Evolutionary conservation across 1,284 basidiomycete genomes (phyloP), one percentile per base, ranked within the genome.

Genomic region (Schizopora paradoxa): DNA sequence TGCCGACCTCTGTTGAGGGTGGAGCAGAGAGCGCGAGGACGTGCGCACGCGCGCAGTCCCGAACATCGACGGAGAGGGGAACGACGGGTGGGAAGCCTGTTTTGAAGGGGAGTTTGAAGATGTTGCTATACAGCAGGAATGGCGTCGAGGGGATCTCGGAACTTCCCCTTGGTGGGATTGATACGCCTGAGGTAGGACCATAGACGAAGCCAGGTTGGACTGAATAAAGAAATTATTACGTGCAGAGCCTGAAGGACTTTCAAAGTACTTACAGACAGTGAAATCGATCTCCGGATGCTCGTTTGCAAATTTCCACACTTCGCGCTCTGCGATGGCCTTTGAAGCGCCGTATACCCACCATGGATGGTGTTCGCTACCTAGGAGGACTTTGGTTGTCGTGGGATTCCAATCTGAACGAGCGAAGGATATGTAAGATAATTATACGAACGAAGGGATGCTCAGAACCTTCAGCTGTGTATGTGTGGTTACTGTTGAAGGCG

Each of bases 41-140:
- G 42, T 67, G 66, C 3, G 62, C 65, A 4, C 50, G 55, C 13
- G 65, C 66, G n/a, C 66, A 65, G 41, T 69, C 68, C n/a, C 62
- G 61, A 1, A 66, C 63, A 47, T 69, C 61, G 44, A 65, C 58
- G 47, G 57, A 57, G 44, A 56, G 57, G 10, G 61, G 53, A 2
- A 61, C 54, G 0, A 58, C 28, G 10, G 8, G 10, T 31, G 8
- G 28, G 10, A 31, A 8, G 28, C 10, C 28, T 10, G 28, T n/a
- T n/a, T n/a, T n/a, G n/a, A n/a, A n/a, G n/a, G n/a, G n/a, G n/a
- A n/a, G n/a, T n/a, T n/a, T n/a, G n/a, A n/a, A n/a, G n/a, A n/a
- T n/a, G n/a, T n/a, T n/a, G n/a, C n/a, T n/a, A n/a, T n/a, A n/a
- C n/a, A n/a, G n/a, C n/a, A n/a, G n/a, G n/a, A n/a, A n/a, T n/a